Conservation (phyloP, 73 alveolate species). For the Paramecium sexaurelia region DNA sequence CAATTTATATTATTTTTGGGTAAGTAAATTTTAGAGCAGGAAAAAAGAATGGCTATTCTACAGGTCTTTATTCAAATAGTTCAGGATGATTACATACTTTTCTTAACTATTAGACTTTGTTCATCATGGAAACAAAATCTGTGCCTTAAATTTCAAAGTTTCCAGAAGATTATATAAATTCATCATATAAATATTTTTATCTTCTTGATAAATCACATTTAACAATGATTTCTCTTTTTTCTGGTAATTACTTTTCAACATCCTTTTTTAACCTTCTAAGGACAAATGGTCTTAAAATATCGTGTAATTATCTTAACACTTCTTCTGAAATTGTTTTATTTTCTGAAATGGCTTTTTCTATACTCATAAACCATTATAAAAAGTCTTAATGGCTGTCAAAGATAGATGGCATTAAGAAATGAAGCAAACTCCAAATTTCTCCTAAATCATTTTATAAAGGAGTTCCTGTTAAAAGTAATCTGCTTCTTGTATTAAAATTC, state of each 20-base stretch:
- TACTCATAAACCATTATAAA: conserved; percentile 86
- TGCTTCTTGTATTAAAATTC: conserved; percentile 96
- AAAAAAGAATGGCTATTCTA: conserved; percentile 85
- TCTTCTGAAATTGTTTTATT: conserved; percentile 80
- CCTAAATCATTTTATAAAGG: conserved; percentile 99
- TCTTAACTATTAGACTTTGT: conserved; percentile 96
- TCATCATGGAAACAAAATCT: conserved; percentile 96
- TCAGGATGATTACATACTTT: conserved; percentile 99
- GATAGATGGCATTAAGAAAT: conserved; percentile 97
- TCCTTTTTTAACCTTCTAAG: conserved; percentile 98
- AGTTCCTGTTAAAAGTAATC: conserved; percentile 99
- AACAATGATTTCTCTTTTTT: conserved; percentile 93
- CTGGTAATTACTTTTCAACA: conserved; percentile 98
- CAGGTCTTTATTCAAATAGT: conserved; percentile 95
- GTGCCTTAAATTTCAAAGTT: conserved; percentile 83
- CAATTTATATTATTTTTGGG: conserved; percentile 48
- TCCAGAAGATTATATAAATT: conserved; percentile 87
- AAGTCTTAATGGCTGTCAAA: conserved; percentile 73
- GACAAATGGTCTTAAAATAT: conserved; percentile 96
- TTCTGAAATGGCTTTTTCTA: conserved; percentile 91
- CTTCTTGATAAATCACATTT: conserved; percentile 96
- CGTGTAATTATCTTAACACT: conserved; percentile 89
- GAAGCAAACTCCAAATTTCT: conserved; percentile 99
- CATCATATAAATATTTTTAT: conserved; percentile 97
- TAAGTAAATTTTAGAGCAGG: background rate